Base-by-base conservation (phyloP, 306 rosid genomes). In the Ceratonia siliqua region DNA sequence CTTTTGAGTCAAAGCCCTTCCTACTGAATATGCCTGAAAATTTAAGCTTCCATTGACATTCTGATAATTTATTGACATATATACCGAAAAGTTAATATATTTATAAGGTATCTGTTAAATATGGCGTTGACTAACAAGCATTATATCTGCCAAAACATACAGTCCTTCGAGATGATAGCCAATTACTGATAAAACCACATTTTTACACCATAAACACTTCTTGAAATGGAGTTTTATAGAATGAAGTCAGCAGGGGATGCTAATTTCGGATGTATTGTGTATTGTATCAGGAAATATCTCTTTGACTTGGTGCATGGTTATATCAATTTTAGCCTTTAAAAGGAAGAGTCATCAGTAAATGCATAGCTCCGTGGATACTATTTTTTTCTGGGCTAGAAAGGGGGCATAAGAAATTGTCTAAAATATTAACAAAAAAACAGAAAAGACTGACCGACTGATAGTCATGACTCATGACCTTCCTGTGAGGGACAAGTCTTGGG, bases 1-100 rank as follows among this genome's bases (percentile, higher is more conserved):
- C 89, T 91, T 93, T 72, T 76, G 92, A 42, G 97, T 89, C 85
- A 94, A 83, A 71, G 98, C 97, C 87, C 98, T 87, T 62, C 98
- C 98, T 52, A 93, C 91, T n/a, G 89, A 73, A 84, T 93, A 88
- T 50, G 97, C 93, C 97, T 91, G 89, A 73, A 76, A 84, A 80
- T 53, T 35, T 73, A 61, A 73, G 62, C 61, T 41, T 49, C 12
- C 36, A 43, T 53, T 76, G 57, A 82, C 20, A 72, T 72, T 72
- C 73, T 27, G 50, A 74, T 30, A 64, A 79, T 65, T 24, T 53
- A 15, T 21, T 20, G 71, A 61, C 58, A 35, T 58, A 21, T 59
- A 66, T 68, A 55, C 49, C 13, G 15, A 70, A 68, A 14, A 9
- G 9, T 33, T 61, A 33, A 35, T 18, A 54, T 35, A 62, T 55